Conservation (phyloP, 306 rosid species). For the Delonix regia region DNA sequence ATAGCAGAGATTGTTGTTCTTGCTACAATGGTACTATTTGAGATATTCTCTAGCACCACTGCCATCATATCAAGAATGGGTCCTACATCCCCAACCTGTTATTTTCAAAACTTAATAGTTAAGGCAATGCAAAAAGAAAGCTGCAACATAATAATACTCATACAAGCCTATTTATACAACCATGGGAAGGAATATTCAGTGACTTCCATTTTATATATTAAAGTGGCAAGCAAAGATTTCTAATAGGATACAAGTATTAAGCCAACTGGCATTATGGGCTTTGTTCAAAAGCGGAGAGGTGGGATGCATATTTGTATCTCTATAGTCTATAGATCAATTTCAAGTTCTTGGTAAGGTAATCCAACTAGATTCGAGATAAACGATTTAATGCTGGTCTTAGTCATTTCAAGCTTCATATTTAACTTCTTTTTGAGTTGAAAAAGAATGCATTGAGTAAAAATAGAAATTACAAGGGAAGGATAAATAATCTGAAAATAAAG, state of each 20-base stretch:
- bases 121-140: slow-evolving; percentile 28
- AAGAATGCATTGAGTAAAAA: not conserved
- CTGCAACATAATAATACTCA: slow-evolving; percentile 27
- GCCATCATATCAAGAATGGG: slow-evolving; percentile 95
- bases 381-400: not conserved
- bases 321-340: not conserved
- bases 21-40: slow-evolving; percentile 58
- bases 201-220: not conserved
- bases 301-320: not conserved
- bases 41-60: slow-evolving; percentile 77
- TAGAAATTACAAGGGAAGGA: not conserved
- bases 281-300: not conserved
- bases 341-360: not conserved
- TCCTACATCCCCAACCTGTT: slow-evolving; percentile 89
- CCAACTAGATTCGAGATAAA: not conserved
- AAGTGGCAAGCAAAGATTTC: not conserved
- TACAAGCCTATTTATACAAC: not conserved
- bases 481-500: not conserved
- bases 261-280: not conserved
- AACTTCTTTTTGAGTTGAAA: not conserved
- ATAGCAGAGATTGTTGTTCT: slow-evolving; percentile 84
- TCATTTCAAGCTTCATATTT: not conserved
- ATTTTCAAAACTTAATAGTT: slow-evolving; percentile 36
- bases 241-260: not conserved
- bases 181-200: not conserved